Evolutionary conservation across 2,329 filamentous ascomycete species (phyloP).

Genomic region (Chalaropsis ovoidea): DNA sequence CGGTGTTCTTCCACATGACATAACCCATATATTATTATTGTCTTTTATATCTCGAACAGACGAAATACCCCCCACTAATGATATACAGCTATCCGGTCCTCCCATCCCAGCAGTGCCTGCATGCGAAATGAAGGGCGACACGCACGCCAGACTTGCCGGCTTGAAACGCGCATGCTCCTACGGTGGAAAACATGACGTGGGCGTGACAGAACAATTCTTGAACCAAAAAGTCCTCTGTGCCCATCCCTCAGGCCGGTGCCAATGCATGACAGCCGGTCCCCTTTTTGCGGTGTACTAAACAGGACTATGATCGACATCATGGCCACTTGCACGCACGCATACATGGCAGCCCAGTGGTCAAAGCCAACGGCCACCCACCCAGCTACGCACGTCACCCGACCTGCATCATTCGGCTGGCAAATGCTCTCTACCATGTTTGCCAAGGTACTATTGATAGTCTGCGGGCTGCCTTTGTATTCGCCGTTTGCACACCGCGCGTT

Average conservation of each 20-base stretch:
- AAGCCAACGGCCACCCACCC: not conserved
- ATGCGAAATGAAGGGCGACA: too few relatives aligned
- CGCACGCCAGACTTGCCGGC: not conserved
- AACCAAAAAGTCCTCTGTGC: not conserved
- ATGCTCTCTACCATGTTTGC: not conserved
- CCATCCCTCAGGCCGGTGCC: not conserved
- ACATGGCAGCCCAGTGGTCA: not conserved
- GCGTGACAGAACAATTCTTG: not conserved
- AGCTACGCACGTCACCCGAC: not conserved
- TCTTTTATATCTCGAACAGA: too few relatives aligned
- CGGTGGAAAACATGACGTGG: not conserved
- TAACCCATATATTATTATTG: not conserved
- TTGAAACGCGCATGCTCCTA: not conserved
- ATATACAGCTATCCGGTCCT: too few relatives aligned
- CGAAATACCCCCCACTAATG: too few relatives aligned
- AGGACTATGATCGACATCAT: not conserved
- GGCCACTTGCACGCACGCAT: not conserved
- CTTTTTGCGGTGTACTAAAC: not conserved
- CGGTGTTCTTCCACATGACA: not conserved
- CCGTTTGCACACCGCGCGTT: not conserved
- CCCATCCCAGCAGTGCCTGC: too few relatives aligned
- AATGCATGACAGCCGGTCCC: not conserved
- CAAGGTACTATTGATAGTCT: conserved; percentile 2
- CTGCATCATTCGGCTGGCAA: not conserved
- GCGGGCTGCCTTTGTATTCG: not conserved